Evolutionary conservation across 2,329 filamentous ascomycete species (phyloP).

Genomic region (Aureobasidium sp.): DNA sequence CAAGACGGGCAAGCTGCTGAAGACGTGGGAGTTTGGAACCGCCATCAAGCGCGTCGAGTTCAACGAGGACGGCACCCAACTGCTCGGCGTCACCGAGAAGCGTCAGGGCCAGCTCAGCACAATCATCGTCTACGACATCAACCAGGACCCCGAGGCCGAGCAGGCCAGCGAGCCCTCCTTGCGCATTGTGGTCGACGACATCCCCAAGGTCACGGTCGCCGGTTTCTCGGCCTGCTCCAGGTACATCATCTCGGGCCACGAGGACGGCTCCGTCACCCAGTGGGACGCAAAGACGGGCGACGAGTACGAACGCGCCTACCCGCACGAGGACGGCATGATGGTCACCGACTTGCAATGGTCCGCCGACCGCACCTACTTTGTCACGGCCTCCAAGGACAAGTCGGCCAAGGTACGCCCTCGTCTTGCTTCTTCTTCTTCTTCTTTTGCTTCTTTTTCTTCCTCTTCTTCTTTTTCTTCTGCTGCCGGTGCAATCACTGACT

Average conservation of each 20-base stretch:
- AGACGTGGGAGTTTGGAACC: slow-evolving; percentile 96
- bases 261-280: slow-evolving; percentile 84
- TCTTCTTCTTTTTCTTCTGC: background rate
- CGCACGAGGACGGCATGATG: slow-evolving; percentile 74
- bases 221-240: slow-evolving; percentile 92
- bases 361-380: slow-evolving; percentile 90
- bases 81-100: slow-evolving; percentile 96
- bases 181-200: slow-evolving; percentile 79
- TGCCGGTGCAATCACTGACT: slow-evolving; percentile 6
- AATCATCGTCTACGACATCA: slow-evolving; percentile 88
- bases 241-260: slow-evolving; percentile 96
- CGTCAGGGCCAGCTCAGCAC: slow-evolving; percentile 93
- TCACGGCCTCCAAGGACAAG: slow-evolving; percentile 98
- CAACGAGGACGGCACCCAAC: slow-evolving; percentile 81
- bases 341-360: slow-evolving; percentile 96
- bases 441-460: background rate
- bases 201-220: slow-evolving; percentile 94
- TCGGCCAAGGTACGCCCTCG: slow-evolving; percentile 64
- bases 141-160: slow-evolving; percentile 70
- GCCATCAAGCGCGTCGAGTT: slow-evolving; percentile 98
- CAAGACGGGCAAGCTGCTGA: slow-evolving; percentile 83
- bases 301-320: slow-evolving; percentile 68
- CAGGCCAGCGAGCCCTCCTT: slow-evolving; percentile 77
- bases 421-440: slow-evolving; percentile 5
- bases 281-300: slow-evolving; percentile 92